Conservation (phyloP, 805 yeast genomes). For the Teunomyces lycoperdinae region DNA sequence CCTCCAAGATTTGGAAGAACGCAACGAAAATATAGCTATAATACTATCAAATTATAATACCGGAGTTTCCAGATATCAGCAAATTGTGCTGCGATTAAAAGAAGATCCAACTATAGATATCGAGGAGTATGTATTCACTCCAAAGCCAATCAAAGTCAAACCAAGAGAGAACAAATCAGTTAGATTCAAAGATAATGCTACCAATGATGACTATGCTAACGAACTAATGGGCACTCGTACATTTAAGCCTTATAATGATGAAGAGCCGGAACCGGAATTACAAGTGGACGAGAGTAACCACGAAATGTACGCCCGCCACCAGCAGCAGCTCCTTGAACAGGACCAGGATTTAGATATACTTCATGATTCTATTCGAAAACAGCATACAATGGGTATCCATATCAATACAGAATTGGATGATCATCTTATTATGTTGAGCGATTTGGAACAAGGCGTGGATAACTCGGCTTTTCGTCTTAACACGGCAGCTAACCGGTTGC, state of each 20-base stretch:
- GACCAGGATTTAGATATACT: conserved; percentile 34
- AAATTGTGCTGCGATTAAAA: conserved; percentile 13
- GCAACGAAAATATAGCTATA: background rate
- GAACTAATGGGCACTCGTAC: conserved; percentile 35
- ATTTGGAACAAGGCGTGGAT: conserved; percentile 42
- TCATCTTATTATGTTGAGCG: conserved; percentile 39
- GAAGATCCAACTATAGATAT: conserved; percentile 29
- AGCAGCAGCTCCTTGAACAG: conserved; percentile 38
- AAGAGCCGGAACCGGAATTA: conserved; percentile 21
- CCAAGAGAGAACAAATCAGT: conserved; percentile 27
- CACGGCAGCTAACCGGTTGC: conserved; percentile 29
- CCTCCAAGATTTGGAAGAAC: conserved; percentile 9
- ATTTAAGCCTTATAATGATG: conserved; percentile 37
- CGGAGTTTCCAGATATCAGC: conserved; percentile 17
- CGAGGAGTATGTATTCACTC: conserved; percentile 27
- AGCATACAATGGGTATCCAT: conserved; percentile 38
- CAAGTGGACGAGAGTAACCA: conserved; percentile 29
- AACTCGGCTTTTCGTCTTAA: conserved; percentile 27
- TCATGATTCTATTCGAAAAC: conserved; percentile 32
- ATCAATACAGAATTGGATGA: conserved; percentile 41
- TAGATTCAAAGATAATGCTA: conserved; percentile 34
- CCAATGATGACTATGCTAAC: conserved; percentile 20
- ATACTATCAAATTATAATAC: conserved; percentile 8
- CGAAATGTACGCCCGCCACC: conserved; percentile 42
- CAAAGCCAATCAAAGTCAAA: conserved; percentile 4